A percentile compares a stretch with the other conserved stretches of the same genome.
These are phyloP conservation scores for Brassica hybrid DNA, from an alignment of 441 rosid genomes.

Conservation along the genomic window DNA sequence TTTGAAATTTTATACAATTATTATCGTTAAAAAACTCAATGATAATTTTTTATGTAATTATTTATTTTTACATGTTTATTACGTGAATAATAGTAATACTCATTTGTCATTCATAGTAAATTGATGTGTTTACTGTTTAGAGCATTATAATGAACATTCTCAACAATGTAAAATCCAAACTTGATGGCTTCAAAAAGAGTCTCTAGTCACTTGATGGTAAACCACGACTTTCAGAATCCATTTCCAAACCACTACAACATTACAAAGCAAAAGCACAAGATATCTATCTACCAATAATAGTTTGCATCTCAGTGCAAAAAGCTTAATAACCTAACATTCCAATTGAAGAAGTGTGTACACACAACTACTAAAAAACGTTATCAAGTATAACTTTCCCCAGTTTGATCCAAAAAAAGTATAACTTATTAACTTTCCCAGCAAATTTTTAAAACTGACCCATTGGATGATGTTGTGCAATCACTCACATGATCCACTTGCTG, in stretches of 20 bases:
- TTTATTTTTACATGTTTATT: too few species aligned
- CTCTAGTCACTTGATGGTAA: too few species aligned
- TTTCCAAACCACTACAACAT: neutral
- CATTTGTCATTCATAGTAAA: neutral
- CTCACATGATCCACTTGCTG: conserved; percentile 40
- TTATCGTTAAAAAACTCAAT: neutral
- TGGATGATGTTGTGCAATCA: conserved; percentile 30
- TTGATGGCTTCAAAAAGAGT: too few species aligned
- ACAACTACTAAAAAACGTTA: conserved; percentile 20
- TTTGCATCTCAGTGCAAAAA: neutral
- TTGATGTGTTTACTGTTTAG: neutral
- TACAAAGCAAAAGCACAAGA: neutral
- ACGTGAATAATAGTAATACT: neutral
- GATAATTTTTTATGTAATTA: too few species aligned
- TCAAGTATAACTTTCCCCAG: neutral
- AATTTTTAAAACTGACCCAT: conserved; percentile 10
- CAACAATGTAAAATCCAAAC: neutral
- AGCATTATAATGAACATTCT: neutral
- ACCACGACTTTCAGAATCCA: neutral
- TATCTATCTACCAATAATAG: neutral
- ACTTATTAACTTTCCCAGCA: too few species aligned
- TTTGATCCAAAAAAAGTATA: too few species aligned
- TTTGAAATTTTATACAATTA: neutral
- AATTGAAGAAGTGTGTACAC: neutral
- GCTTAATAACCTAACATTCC: conserved; percentile 25